Base-by-base conservation (phyloP, 1,284 basidiomycete species). In the Rhodotorula glutinis region DNA sequence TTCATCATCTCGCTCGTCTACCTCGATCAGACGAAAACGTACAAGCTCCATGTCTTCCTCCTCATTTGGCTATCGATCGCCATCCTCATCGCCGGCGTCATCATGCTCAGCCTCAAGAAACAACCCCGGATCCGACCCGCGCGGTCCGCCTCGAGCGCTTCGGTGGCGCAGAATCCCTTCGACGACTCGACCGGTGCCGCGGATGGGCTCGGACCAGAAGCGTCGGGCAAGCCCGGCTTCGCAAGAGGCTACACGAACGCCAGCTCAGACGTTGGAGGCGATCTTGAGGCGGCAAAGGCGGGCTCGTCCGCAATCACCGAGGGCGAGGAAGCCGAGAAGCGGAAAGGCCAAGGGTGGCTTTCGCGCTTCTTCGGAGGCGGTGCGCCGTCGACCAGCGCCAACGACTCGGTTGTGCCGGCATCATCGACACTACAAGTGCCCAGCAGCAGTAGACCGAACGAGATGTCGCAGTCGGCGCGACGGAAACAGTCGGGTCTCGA, bases 31-130 rank as follows among this genome's bases (percentile, higher is more conserved):
- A 44, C 64, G 16, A 43, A 67, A 29, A 62, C 66, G 62, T 70
- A 33, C 41, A 8, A 2, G 33, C 41, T 52, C n/a, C 30, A 16
- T 90, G 86, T 88, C 27, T 88, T 92, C 80, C 83, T 65, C 40
- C 44, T 90, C 58, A 90, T 94, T 69, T 92, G 90, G 76, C 78
- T 87, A 53, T 91, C 90, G 2, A 92, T 96, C 72, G 79, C 85
- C 47, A 83, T 94, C 53, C 86, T 96, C 63, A 88, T 96, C 55
- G 85, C 84, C 0, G 92, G 92, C 7, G 92, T 96, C 51, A 88
- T 93, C 40, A 83, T 91, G 8, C 82, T 92, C 38, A 49, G 58
- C 29, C 52, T 60, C 41, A 69, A 66, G 63, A 66, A 69, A 33
- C 13, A 65, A 3, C 63, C 60, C 4, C 47, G 52, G 9, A 38